These are phyloP conservation scores for Trichoderma sp. DNA, from an alignment of 2,329 filamentous ascomycete genomes.

Conservation along the genomic window DNA sequence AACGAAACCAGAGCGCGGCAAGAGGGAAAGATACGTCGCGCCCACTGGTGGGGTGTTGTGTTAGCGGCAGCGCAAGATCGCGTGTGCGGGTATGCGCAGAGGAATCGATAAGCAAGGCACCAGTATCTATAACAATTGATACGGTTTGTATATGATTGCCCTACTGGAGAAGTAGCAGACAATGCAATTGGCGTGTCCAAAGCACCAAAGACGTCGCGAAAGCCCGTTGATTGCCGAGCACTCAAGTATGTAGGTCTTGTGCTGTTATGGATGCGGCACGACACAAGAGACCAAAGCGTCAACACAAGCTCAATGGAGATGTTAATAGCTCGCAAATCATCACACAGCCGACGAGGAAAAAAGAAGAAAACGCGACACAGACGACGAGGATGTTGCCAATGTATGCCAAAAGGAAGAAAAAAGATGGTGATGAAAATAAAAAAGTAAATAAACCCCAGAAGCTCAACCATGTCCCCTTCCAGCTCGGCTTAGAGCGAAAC, in stretches of 20 bases:
- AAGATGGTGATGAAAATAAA: neutral
- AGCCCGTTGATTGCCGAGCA: neutral
- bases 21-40: constrained; percentile 20
- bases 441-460: neutral
- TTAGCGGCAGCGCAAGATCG: neutral
- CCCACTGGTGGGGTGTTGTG: neutral
- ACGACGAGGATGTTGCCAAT: neutral
- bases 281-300: neutral
- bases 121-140: neutral
- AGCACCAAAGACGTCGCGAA: neutral
- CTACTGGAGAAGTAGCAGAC: neutral
- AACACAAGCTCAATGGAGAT: neutral
- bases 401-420: neutral
- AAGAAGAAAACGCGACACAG: neutral
- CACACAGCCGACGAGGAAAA: neutral
- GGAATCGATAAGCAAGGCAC: neutral
- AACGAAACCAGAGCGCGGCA: constrained; percentile 7
- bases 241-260: neutral
- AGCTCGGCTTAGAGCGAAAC: neutral
- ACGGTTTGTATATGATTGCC: neutral
- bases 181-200: neutral
- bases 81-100: neutral
- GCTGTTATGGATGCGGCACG: neutral
- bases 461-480: neutral
- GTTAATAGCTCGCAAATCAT: neutral